Evolutionary conservation across 1,284 basidiomycete species (phyloP).

Genomic region (Boletus semigastroideus): DNA sequence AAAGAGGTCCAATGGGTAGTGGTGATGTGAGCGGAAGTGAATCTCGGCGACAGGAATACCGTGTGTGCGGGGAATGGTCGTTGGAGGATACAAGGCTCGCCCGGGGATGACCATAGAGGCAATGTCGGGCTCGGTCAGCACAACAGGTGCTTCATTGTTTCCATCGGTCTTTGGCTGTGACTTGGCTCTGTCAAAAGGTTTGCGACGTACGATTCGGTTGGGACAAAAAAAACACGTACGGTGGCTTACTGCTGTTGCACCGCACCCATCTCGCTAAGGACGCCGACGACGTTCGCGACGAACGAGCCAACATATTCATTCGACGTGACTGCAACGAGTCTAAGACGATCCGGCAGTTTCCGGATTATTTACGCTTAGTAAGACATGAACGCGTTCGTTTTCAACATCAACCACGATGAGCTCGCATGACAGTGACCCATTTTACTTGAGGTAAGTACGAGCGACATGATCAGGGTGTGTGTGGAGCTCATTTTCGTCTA

Average conservation of each 20-base stretch:
- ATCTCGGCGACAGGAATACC: constrained; percentile 80
- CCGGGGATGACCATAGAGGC: constrained; percentile 59
- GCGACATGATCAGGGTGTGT: neutral
- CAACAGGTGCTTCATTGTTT: constrained; percentile 10
- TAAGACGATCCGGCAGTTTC: neutral
- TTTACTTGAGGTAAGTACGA: constrained; percentile 75
- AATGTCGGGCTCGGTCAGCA: constrained; percentile 44
- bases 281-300: constrained; percentile 15
- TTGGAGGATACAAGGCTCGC: constrained; percentile 52
- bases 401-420: constrained; percentile 41
- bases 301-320: constrained; percentile 26
- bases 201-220: neutral
- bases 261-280: constrained; percentile 24
- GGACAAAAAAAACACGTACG: constrained; percentile 14
- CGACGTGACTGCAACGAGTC: neutral
- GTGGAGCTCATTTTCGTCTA: constrained; percentile 30
- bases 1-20: constrained; percentile 73
- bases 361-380: neutral
- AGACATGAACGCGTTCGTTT: neutral
- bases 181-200: constrained; percentile 1
- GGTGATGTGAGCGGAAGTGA: constrained; percentile 80
- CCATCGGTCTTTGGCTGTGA: constrained; percentile 4
- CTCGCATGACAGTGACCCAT: constrained; percentile 63
- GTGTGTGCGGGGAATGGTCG: constrained; percentile 63
- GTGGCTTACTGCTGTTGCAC: constrained; percentile 2